A percentile compares a stretch with the other conserved stretches of the same genome.
These are phyloP conservation scores for Fusarium bulbicola DNA, from an alignment of 2,329 filamentous ascomycete genomes.

Conservation along the genomic window DNA sequence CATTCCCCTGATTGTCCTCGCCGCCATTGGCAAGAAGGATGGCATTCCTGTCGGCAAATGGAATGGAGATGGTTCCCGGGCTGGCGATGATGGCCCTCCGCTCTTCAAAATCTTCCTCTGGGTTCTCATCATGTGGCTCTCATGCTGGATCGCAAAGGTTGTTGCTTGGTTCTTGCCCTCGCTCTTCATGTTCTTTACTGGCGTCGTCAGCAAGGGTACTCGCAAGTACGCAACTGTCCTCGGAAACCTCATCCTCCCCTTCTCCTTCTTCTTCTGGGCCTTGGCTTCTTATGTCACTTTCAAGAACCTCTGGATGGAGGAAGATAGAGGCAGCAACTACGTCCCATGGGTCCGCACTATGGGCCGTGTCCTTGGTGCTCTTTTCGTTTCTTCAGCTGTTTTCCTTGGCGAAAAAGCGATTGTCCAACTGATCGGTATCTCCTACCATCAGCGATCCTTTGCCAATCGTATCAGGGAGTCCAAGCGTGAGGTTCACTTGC, in stretches of 20 bases:
- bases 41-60: conserved; percentile 25
- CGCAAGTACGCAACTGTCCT: conserved; percentile 76
- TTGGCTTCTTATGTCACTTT: conserved; percentile 71
- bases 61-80: background rate
- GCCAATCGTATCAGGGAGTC: conserved; percentile 85
- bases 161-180: conserved; percentile 68
- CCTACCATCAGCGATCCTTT: conserved; percentile 87
- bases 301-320: conserved; percentile 58
- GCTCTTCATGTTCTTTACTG: conserved; percentile 74
- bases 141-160: conserved; percentile 73
- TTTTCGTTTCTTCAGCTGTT: conserved; percentile 74
- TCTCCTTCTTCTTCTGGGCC: conserved; percentile 76
- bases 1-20: conserved; percentile 67
- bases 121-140: conserved; percentile 74
- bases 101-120: conserved; percentile 72
- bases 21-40: conserved; percentile 49
- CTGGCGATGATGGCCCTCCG: conserved; percentile 52
- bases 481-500: conserved; percentile 83
- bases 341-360: conserved; percentile 67
- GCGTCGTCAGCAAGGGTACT: conserved; percentile 74
- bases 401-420: conserved; percentile 81
- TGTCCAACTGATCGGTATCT: conserved; percentile 84
- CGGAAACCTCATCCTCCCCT: conserved; percentile 69
- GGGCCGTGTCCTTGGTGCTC: conserved; percentile 71
- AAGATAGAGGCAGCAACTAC: conserved; percentile 41